Evolutionary conservation across 1,284 basidiomycete species (phyloP), one percentile per base, ranked within the genome.

Genomic region (Boletus smithii): DNA sequence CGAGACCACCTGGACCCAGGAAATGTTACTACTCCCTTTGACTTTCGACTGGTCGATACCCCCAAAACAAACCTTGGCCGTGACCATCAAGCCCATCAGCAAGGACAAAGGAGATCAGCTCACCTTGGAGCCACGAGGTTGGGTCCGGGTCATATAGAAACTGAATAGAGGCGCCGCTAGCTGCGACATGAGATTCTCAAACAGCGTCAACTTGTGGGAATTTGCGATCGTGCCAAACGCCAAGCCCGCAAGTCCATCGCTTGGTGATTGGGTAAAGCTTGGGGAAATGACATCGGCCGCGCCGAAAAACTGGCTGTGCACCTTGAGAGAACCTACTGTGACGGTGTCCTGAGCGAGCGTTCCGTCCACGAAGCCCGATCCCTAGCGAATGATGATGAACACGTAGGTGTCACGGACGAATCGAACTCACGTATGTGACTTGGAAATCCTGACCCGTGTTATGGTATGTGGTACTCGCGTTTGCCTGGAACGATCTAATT

Each of bases 111-210:
- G 26, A 1, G 16, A 34, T 18, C 13, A 58, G 0, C 67, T 52
- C 44, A 77, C 75, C 66, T 79, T 72, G 17, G 80, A 81, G 3
- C 80, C 80, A 3, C 59, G 53, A 43, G 63, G 59, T 41, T 72
- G 59, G 11, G 63, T 58, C 26, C 84, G 69, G 7, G 75, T 69
- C 38, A 85, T 61, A 54, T 82, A 75, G 16, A 85, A 73, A 13
- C 76, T 76, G 61, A 86, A 86, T 7, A 80, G 57, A 5, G 78
- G 74, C 0, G 70, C 62, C 1, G 65, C 56, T 16, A 85, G 52
- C 47, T 68, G 57, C 8, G 57, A 53, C 24, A 84, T 73, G 37
- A 85, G 61, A 53, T 78, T 84, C 60, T 87, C 84, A 53, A 85
- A 81, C 51, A 83, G 73, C 0, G 83, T 84, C 7, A 75, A 71